Percentiles rank a stretch among this genome's conserved stretches.
These are phyloP conservation scores for Ascochyta koolunga DNA, from an alignment of 2,329 filamentous ascomycete species.

Conservation along the genomic window DNA sequence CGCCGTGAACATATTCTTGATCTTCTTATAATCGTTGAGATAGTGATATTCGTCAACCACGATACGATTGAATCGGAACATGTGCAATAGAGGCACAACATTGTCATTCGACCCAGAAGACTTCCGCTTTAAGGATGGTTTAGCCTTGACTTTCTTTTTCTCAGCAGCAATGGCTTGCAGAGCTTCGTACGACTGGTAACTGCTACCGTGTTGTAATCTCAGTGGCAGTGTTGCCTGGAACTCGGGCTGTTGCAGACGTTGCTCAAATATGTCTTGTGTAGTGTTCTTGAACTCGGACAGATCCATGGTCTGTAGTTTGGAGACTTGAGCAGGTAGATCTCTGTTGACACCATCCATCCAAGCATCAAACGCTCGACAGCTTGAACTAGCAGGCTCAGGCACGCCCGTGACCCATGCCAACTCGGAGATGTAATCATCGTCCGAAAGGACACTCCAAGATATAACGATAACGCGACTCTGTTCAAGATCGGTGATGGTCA, in stretches of 20 bases:
- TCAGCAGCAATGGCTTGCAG: background rate
- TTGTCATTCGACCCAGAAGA: background rate
- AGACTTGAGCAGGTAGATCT: conserved; percentile 52
- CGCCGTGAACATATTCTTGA: conserved; percentile 25
- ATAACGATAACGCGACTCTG: conserved; percentile 62
- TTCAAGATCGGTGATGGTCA: conserved; percentile 54
- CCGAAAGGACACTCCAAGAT: conserved; percentile 57
- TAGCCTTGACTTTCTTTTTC: conserved; percentile 1
- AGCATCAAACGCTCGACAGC: conserved; percentile 57
- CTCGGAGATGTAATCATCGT: conserved; percentile 55
- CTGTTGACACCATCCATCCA: conserved; percentile 59
- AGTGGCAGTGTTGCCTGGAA: conserved; percentile 49
- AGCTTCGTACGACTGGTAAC: conserved; percentile 35
- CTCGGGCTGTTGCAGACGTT: conserved; percentile 38
- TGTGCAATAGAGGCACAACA: conserved; percentile 55
- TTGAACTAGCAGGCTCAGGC: conserved; percentile 43
- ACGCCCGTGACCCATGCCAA: conserved; percentile 59
- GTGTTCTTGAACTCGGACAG: conserved; percentile 35
- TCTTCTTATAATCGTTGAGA: conserved; percentile 49
- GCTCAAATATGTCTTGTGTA: conserved; percentile 27
- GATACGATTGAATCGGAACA: conserved; percentile 66
- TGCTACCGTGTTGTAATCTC: conserved; percentile 45
- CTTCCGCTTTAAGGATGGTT: conserved; percentile 2
- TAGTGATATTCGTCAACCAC: conserved; percentile 72
- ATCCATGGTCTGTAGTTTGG: conserved; percentile 41